Base-by-base conservation (phyloP, 345 rosid species). In the Boechera retrofracta region DNA sequence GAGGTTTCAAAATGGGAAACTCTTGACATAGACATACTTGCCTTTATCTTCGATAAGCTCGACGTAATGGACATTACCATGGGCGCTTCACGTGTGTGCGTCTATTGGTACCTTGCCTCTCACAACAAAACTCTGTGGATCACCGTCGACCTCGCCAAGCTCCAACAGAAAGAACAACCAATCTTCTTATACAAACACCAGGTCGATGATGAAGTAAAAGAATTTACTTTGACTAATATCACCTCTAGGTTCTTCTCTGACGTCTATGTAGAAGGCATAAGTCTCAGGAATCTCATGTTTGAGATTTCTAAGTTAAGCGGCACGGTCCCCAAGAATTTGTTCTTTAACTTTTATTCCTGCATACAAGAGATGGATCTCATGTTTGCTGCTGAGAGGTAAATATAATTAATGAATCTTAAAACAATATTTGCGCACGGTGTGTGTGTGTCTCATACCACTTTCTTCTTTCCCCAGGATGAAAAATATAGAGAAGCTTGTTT, bases 91-190 rank as follows among this genome's bases (percentile, higher is more conserved):
- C 62, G 53, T 18, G 69, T 62, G 10, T 72, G 69, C 53, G 1
- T 29, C 42, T 51, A 52, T 48, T 62, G 76, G 76, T 72, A 62
- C 62, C 31, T 72, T 51, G 76, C 42, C 6, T 61, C 69, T 72
- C 76, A 62, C 53, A 52, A 29, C 41, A 63, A 29, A 64, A 39
- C 44, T 39, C 69, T 73, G 0, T 73, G 77, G 70, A 29, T 11
- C 24, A 52, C 77, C 2, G 1, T 73, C 10, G 77, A 52, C 53
- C 42, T 63, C 4, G 6, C 26, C 28, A 60, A 35, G 38, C 28
- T 26, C 49, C 15, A 33, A 45, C 35, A 13, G 11, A 44, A 44
- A 12, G 47, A 2, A 42, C 0, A 13, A 42, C 38, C 38, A 42
- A 42, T 12, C 1, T 42, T 12, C 3, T 44, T 0, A 1, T 44